phyloP scores from a whole-genome alignment of 2,329 filamentous ascomycete genomes.

The Trichoderma sp. region DNA sequence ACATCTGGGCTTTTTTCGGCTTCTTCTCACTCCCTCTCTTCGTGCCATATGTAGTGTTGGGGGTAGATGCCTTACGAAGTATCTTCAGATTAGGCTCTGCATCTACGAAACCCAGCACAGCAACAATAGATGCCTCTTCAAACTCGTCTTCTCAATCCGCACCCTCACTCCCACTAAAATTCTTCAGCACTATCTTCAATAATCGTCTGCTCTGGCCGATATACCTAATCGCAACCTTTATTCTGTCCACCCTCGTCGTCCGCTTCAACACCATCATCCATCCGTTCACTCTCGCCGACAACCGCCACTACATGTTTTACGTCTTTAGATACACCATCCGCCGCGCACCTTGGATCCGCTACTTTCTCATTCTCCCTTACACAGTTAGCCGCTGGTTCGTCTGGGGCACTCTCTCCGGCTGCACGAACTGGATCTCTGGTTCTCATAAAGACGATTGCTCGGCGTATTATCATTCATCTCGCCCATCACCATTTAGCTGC shows the following conservation, averaged over 20 bases:
- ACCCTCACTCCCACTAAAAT: slow-evolving; percentile 22
- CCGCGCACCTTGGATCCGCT: slow-evolving; percentile 61
- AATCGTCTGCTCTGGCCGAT: slow-evolving; percentile 38
- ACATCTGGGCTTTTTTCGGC: slow-evolving; percentile 84
- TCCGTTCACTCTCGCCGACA: slow-evolving; percentile 93
- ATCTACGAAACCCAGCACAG: not conserved
- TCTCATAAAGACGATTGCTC: slow-evolving; percentile 10
- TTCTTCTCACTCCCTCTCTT: slow-evolving; percentile 88
- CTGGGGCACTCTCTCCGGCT: slow-evolving; percentile 60
- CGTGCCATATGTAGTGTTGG: slow-evolving; percentile 48
- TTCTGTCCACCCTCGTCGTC: slow-evolving; percentile 50
- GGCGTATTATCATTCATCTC: not conserved
- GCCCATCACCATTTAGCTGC: slow-evolving; percentile 28
- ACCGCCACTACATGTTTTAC: slow-evolving; percentile 97
- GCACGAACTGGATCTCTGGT: slow-evolving; percentile 26
- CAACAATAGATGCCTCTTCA: not conserved
- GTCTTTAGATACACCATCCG: slow-evolving; percentile 82
- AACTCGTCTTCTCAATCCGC: not conserved
- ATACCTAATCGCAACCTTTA: slow-evolving; percentile 37
- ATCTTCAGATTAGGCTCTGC: not conserved
- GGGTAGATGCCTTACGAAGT: slow-evolving; percentile 19
- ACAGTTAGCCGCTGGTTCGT: slow-evolving; percentile 66
- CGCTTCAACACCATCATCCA: slow-evolving; percentile 90
- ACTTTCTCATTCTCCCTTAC: slow-evolving; percentile 68
- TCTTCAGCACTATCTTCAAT: slow-evolving; percentile 27